Evolutionary conservation across 2,329 filamentous ascomycete species (phyloP), one percentile per base, ranked within the genome.

Genomic region (Fusarium udum): DNA sequence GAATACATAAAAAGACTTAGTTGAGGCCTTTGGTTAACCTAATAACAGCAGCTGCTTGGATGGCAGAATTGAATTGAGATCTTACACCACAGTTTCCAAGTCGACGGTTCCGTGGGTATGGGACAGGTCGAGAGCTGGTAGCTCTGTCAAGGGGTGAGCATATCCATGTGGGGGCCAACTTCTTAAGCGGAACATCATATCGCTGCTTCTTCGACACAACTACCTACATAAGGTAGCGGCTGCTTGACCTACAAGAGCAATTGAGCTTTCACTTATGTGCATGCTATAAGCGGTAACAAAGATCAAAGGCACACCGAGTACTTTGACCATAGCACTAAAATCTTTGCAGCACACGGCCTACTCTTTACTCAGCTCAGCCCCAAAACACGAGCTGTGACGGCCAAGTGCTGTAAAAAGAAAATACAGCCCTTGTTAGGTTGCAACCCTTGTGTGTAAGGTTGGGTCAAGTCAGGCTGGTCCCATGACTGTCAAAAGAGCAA

Each of bases 401-500:
- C 48, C 61, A 73, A 71, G 48, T 43, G 53, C 36, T 57, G 42
- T n/a, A 67, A 65, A 65, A 51, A 57, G 65, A 65, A 51, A 57
- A 67, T 48, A 37, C 39, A 55, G 57, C 64, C 61, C 63, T 66
- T 72, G 74, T 62, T 49, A 52, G 58, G 56, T 69, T 48, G 61
- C 40, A 71, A 60, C 60, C 40, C 52, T 62, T 69, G 55, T 40
- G 75, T 62, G 64, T 39, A 69, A 75, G 73, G 73, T 76, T 72
- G 67, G 73, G 65, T 69, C 72, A 77, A 55, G 49, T 56, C 62
- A 61, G 61, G 60, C 64, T 69, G 67, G 65, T 73, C 74, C 72
- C 72, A 76, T 76, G 74, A 76, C 72, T 70, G 53, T 43, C 46
- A 67, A 77, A 76, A 72, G 67, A 73, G 61, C 6, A 63, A 73